Conservation (phyloP, 1,284 basidiomycete genomes). For the Bondarzewia mesenterica region DNA sequence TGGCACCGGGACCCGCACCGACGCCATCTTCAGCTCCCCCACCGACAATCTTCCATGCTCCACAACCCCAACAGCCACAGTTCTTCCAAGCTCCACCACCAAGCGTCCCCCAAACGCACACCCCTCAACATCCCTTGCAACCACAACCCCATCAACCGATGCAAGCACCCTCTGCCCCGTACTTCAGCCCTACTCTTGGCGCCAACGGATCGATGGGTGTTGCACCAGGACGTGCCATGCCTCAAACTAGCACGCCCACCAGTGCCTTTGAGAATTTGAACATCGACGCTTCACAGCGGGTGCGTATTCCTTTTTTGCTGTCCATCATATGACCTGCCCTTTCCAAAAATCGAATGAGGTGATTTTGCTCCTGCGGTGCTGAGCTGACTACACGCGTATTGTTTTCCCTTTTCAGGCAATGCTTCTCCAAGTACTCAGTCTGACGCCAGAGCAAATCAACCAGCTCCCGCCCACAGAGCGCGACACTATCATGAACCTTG, state of each 20-base stretch:
- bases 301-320: conserved; percentile 9
- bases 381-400: background rate
- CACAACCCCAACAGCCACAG: conserved; percentile 20
- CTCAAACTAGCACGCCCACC: background rate
- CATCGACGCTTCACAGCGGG: conserved; percentile 20
- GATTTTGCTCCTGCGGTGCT: background rate
- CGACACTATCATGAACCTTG: conserved; percentile 80
- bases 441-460: conserved; percentile 86
- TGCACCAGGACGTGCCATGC: conserved; percentile 4
- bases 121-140: conserved; percentile 20
- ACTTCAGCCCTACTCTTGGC: conserved; percentile 13
- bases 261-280: conserved; percentile 2
- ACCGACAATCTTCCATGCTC: conserved; percentile 9
- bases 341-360: too few species aligned
- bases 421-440: conserved; percentile 78
- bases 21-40: conserved; percentile 20
- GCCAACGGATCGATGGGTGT: conserved; percentile 4
- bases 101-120: conserved; percentile 19
- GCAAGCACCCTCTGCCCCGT: conserved; percentile 10
- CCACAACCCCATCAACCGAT: conserved; percentile 17
- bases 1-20: conserved; percentile 21
- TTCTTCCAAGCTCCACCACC: conserved; percentile 24
- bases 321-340: too few species aligned
- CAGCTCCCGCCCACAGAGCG: conserved; percentile 78
- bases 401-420: conserved; percentile 45